Evolutionary conservation across 2,329 filamentous ascomycete genomes (phyloP).

Genomic region (Magnaporthiopsis rhizophila): DNA sequence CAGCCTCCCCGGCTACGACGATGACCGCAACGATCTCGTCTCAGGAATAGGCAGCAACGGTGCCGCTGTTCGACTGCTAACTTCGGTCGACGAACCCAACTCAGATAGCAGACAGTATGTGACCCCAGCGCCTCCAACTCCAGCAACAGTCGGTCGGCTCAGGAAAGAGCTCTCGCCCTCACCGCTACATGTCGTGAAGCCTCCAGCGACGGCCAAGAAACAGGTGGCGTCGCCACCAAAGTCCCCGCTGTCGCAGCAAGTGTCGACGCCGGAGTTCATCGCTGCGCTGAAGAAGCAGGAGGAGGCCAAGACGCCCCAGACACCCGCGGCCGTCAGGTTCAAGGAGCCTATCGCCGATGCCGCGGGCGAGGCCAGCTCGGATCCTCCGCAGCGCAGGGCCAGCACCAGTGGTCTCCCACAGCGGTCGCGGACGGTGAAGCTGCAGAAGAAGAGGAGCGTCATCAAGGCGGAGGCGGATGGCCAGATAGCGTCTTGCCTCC

Average conservation of each 20-base stretch:
- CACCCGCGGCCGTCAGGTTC: slow-evolving; percentile 13
- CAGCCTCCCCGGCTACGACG: slow-evolving; percentile 45
- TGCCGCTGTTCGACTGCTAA: slow-evolving; percentile 52
- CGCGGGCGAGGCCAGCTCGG: background rate
- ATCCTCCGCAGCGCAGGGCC: background rate
- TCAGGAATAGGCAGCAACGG: slow-evolving; percentile 35
- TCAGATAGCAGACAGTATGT: slow-evolving; percentile 48
- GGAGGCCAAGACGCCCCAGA: slow-evolving; percentile 16
- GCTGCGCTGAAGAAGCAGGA: slow-evolving; percentile 30
- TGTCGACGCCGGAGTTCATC: slow-evolving; percentile 27
- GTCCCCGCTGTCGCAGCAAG: slow-evolving; percentile 17
- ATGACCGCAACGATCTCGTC: slow-evolving; percentile 41
- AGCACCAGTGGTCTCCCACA: background rate
- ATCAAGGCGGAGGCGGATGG: slow-evolving; percentile 21
- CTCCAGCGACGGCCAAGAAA: slow-evolving; percentile 18
- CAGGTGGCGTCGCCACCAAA: slow-evolving; percentile 17
- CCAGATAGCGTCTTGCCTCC: slow-evolving; percentile 33
- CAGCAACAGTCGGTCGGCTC: background rate
- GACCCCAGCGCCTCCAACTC: slow-evolving; percentile 15
- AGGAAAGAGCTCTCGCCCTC: slow-evolving; percentile 11
- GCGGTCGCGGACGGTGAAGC: slow-evolving; percentile 36
- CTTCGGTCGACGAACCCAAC: slow-evolving; percentile 49
- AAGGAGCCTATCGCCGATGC: slow-evolving; percentile 5
- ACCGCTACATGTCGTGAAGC: slow-evolving; percentile 12
- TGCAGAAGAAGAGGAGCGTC: slow-evolving; percentile 34